A percentile compares a stretch with the other conserved stretches of the same genome.
Evolutionary conservation across 2,329 filamentous ascomycete genomes (phyloP).

Genomic region (Hypoxylon sp.): DNA sequence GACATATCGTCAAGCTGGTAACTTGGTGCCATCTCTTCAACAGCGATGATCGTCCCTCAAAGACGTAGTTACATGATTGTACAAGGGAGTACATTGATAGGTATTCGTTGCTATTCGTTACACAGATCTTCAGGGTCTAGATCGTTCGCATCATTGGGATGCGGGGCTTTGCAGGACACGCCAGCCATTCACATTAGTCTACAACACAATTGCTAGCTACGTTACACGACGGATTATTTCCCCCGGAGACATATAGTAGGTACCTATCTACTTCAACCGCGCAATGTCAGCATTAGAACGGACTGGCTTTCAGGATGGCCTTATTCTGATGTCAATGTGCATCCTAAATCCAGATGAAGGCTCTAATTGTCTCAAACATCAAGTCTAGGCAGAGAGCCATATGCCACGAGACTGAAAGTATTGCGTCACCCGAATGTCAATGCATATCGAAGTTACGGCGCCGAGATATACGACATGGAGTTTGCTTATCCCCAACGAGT

Average conservation of each 20-base stretch:
- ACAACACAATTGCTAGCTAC: slow-evolving; percentile 1
- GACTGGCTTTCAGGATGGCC: slow-evolving; percentile 19
- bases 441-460: neutral
- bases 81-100: slow-evolving; percentile 4
- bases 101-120: slow-evolving; percentile 18
- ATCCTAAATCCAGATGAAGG: slow-evolving; percentile 12
- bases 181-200: neutral
- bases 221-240: slow-evolving; percentile 16
- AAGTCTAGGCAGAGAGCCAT: neutral
- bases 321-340: slow-evolving; percentile 46
- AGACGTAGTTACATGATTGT: slow-evolving; percentile 7
- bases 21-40: slow-evolving; percentile 1
- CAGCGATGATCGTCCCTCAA: neutral
- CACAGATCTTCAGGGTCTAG: slow-evolving; percentile 36
- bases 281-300: slow-evolving; percentile 13
- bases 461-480: slow-evolving; percentile 11
- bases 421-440: slow-evolving; percentile 16
- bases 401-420: neutral
- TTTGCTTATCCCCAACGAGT: slow-evolving; percentile 9
- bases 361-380: neutral
- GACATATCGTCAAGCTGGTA: neutral
- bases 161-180: neutral
- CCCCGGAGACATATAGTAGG: too few species aligned
- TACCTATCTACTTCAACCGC: slow-evolving; percentile 1
- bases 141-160: slow-evolving; percentile 9